A percentile compares a stretch with the other conserved stretches of the same genome.
Evolutionary conservation across 2,329 filamentous ascomycete species (phyloP).

Genomic region (Fusarium mangiferae): DNA sequence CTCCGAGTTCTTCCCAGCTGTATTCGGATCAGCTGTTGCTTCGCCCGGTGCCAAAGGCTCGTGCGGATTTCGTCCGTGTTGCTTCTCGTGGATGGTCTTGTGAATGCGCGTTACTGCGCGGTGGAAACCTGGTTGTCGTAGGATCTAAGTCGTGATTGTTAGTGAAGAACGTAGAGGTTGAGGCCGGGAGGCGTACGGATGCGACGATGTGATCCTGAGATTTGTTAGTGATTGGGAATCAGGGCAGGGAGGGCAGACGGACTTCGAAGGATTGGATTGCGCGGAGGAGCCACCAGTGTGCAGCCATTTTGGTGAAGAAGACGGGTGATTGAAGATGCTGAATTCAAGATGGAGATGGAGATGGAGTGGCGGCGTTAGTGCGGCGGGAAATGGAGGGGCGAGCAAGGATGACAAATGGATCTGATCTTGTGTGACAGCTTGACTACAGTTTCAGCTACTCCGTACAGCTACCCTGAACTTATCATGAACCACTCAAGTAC

Average conservation of each 20-base stretch:
- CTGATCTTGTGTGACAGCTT: neutral
- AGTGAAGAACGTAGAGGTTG: neutral
- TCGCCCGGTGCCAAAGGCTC: conserved; percentile 63
- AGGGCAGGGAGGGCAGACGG: neutral
- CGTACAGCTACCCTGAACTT: conserved; percentile 18
- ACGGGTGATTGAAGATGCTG: neutral
- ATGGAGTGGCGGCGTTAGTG: neutral
- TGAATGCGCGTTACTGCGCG: conserved; percentile 64
- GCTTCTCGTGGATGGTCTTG: conserved; percentile 58
- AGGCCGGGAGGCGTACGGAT: conserved; percentile 38
- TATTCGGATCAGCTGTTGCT: conserved; percentile 57
- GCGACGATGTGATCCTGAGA: conserved; percentile 49
- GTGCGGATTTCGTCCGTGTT: conserved; percentile 60
- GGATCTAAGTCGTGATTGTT: conserved; percentile 52
- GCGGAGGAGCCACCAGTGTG: conserved; percentile 49
- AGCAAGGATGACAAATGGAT: conserved; percentile 26
- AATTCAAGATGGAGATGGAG: neutral
- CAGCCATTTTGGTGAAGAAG: conserved; percentile 43
- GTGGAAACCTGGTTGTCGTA: conserved; percentile 63
- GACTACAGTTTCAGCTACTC: neutral
- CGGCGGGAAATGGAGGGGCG: conserved; percentile 18
- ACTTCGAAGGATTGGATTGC: conserved; percentile 51
- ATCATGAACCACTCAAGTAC: neutral
- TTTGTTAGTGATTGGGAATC: conserved; percentile 14
- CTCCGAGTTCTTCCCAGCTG: conserved; percentile 29